phyloP scores from a whole-genome alignment of 805 yeast species.

The Metschnikowia similis region DNA sequence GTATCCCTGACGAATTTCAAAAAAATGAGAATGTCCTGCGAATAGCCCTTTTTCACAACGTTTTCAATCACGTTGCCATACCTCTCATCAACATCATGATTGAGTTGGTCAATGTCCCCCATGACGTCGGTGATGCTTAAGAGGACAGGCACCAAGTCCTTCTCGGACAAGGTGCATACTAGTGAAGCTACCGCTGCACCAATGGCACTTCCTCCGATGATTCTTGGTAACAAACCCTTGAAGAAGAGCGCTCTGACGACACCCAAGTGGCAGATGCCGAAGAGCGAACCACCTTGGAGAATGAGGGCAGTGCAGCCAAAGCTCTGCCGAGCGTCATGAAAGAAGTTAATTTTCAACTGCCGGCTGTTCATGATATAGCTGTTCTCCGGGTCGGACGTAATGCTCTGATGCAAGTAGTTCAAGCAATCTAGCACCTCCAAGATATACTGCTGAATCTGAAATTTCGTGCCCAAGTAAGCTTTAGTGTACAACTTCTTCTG shows the following conservation, averaged over 20 bases:
- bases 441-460: conserved; percentile 81
- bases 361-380: conserved; percentile 42
- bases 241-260: conserved; percentile 80
- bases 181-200: conserved; percentile 92
- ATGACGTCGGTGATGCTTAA: conserved; percentile 37
- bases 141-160: conserved; percentile 52
- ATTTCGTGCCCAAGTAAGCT: conserved; percentile 84
- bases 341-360: conserved; percentile 67
- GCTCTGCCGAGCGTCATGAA: conserved; percentile 81
- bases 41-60: conserved; percentile 73
- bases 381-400: conserved; percentile 24
- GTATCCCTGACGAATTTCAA: conserved; percentile 71
- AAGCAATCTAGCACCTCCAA: conserved; percentile 69
- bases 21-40: conserved; percentile 78
- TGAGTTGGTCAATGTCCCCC: conserved; percentile 42
- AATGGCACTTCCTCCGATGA: conserved; percentile 87
- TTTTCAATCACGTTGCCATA: conserved; percentile 71
- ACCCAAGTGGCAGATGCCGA: conserved; percentile 92
- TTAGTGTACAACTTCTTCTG: conserved; percentile 74
- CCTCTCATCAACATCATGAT: conserved; percentile 53
- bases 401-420: conserved; percentile 49
- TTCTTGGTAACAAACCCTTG: conserved; percentile 73
- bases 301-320: conserved; percentile 88
- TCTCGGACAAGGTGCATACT: conserved; percentile 68
- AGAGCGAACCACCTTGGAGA: conserved; percentile 91